Evolutionary conservation across 495 filamentous ascomycete genomes (phyloP).

Genomic region (Penicillium lagena): DNA sequence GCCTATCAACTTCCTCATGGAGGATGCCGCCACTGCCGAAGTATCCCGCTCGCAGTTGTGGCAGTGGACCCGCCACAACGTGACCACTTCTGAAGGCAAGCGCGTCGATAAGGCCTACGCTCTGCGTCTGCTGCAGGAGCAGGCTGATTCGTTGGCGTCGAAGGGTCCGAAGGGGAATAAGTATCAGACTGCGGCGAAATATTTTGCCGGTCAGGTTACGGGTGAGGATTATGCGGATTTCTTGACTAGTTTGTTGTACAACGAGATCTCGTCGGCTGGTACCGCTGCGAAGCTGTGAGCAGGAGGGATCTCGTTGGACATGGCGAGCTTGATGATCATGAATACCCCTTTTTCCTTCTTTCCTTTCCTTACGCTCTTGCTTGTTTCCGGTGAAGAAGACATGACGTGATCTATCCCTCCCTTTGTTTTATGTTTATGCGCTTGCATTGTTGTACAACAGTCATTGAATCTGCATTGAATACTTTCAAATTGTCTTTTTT

Average conservation of each 20-base stretch:
- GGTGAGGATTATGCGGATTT: slow-evolving; percentile 98
- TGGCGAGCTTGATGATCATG: slow-evolving; percentile 18
- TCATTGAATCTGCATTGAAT: not conserved
- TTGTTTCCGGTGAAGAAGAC: too few species aligned
- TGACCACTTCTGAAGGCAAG: slow-evolving; percentile 83
- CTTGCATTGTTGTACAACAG: slow-evolving; percentile 17
- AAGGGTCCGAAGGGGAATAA: slow-evolving; percentile 87
- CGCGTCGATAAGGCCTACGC: slow-evolving; percentile 88
- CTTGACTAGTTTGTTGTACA: slow-evolving; percentile 88
- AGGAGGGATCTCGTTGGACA: not conserved
- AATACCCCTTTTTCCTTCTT: slow-evolving; percentile 18
- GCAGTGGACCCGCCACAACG: slow-evolving; percentile 90
- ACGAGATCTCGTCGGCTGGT: slow-evolving; percentile 88
- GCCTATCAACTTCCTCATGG: slow-evolving; percentile 99
- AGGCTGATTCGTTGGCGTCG: slow-evolving; percentile 65
- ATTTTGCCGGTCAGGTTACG: slow-evolving; percentile 88
- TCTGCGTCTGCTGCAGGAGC: slow-evolving; percentile 79
- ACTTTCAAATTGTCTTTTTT: not conserved
- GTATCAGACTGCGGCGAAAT: slow-evolving; percentile 82
- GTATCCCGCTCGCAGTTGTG: slow-evolving; percentile 88
- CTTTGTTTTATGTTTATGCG: slow-evolving; percentile 2
- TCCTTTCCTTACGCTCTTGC: not conserved
- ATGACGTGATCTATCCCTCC: not conserved
- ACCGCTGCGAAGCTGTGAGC: slow-evolving; percentile 74
- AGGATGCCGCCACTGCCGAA: slow-evolving; percentile 96